Base-by-base conservation (phyloP, 148 eudicot genomes). In the Nepenthes mirabilis region DNA sequence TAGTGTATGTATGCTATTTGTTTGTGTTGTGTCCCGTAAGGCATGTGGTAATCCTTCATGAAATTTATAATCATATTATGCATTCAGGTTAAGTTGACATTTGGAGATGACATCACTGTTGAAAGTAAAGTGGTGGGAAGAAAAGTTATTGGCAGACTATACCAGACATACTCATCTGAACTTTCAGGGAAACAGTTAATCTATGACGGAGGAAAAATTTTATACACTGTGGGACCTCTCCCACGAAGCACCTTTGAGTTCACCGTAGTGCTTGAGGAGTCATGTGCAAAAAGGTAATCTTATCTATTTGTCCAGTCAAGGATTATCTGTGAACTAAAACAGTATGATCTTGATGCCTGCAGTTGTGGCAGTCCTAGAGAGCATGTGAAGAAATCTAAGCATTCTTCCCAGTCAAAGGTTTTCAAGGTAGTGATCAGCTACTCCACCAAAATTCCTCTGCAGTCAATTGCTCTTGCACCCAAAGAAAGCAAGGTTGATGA, bases 191-290 rank as follows among this genome's bases (percentile, higher is more conserved):
- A 73, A 65, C 34, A 34, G 14, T 74, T 77, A 55, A 83, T 77
- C 13, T 93, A 88, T 65, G 99, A 89, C 63, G 96, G 96, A 56
- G 85, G 82, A 57, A 75, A 79, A 58, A 79, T 67, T 65, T 52
- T 93, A 70, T 93, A 77, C 61, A 86, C 95, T 11, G 67, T 88
- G 64, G 87, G 86, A 37, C 80, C 95, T 69, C 70, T 93, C 7
- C 82, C 82, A 2, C 71, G 68, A 23, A 75, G 75, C 58, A 77
- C 69, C 47, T 68, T 61, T 13, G 82, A 82, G 70, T 84, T 82
- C 48, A 69, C 75, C 11, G 71, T 93, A 47, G 76, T 63, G 2
- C 75, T 80, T 43, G 96, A 83, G 61, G 94, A 86, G 36, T 65
- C 88, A 43, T 59, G 80, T 69, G 82, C 83, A 51, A 74, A 60